A percentile compares a stretch with the other conserved stretches of the same genome.
phyloP scores from a whole-genome alignment of 306 rosid genomes.

The Heteromeles arbutifolia region DNA sequence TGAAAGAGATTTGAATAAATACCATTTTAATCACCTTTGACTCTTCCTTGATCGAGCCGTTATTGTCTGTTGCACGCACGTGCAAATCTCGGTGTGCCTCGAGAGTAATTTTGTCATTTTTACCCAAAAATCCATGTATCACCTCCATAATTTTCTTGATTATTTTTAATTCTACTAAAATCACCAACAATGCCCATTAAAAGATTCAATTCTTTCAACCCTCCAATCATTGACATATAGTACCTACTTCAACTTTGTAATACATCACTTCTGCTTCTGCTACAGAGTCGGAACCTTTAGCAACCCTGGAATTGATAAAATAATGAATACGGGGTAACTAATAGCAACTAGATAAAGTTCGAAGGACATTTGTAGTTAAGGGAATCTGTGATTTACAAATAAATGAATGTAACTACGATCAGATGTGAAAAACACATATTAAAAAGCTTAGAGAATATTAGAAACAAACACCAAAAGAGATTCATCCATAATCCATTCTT shows the following conservation, averaged over 20 bases:
- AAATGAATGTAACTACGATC: not conserved
- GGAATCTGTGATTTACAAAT: not conserved
- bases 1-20: too few relatives aligned
- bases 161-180: too few relatives aligned
- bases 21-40: too few relatives aligned
- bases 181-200: slow-evolving; percentile 17
- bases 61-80: too few relatives aligned
- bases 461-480: not conserved
- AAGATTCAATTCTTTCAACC: not conserved
- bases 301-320: slow-evolving; percentile 63
- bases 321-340: not conserved
- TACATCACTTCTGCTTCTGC: slow-evolving; percentile 66
- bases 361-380: not conserved
- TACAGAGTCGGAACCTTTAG: slow-evolving; percentile 70
- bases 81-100: too few relatives aligned
- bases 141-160: too few relatives aligned
- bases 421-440: not conserved
- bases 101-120: too few relatives aligned
- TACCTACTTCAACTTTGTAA: slow-evolving; percentile 91
- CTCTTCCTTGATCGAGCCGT: too few relatives aligned
- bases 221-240: slow-evolving; percentile 15
- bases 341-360: not conserved
- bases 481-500: not conserved
- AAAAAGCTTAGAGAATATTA: not conserved
- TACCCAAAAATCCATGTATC: too few relatives aligned